These are phyloP conservation scores for Penicillium verhagenii DNA, from an alignment of 495 filamentous ascomycete genomes.

Conservation along the genomic window DNA sequence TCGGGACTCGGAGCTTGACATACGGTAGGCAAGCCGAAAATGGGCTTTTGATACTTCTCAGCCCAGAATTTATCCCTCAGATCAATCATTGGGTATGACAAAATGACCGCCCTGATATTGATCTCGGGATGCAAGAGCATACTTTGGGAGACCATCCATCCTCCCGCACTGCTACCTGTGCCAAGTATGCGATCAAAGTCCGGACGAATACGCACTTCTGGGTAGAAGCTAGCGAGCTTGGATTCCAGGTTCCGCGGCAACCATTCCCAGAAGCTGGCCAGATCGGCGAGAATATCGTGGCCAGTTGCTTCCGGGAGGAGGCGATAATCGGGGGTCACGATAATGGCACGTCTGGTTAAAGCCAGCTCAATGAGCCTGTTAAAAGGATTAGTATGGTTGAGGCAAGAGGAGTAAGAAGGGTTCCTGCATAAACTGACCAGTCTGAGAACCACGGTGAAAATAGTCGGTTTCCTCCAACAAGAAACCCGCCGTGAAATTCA, in stretches of 20 bases:
- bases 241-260: background rate
- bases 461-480: constrained; percentile 13
- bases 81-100: constrained; percentile 21
- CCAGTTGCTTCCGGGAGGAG: constrained; percentile 17
- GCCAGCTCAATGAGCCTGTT: constrained; percentile 14
- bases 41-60: constrained; percentile 14
- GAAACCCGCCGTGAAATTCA: constrained; percentile 17
- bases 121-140: constrained; percentile 13
- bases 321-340: constrained; percentile 17
- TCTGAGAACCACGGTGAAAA: constrained; percentile 16
- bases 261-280: constrained; percentile 17
- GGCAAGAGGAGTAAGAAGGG: too few species aligned
- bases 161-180: constrained; percentile 17
- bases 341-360: constrained; percentile 5
- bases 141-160: constrained; percentile 16
- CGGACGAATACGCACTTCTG: background rate
- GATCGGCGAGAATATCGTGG: constrained; percentile 14
- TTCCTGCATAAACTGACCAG: constrained; percentile 1
- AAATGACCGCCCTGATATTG: constrained; percentile 6
- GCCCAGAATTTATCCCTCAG: constrained; percentile 13
- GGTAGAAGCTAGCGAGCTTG: background rate
- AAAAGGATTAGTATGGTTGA: background rate
- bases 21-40: constrained; percentile 12
- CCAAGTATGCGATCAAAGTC: constrained; percentile 9
- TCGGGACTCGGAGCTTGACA: background rate